Base-by-base conservation (phyloP, 768 basidiomycete species). In the Mycena latifolia region DNA sequence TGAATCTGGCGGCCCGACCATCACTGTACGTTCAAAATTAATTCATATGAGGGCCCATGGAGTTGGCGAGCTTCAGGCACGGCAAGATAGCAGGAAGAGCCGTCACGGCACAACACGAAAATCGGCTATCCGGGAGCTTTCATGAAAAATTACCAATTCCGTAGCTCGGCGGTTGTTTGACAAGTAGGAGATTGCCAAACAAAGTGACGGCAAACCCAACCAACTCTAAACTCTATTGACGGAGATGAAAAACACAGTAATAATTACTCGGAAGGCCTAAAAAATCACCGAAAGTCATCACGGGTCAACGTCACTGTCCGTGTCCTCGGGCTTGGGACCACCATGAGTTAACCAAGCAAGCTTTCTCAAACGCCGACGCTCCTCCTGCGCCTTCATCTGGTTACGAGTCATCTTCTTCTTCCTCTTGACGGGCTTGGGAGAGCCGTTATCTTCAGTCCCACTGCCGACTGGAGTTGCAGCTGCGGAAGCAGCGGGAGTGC, bases 321-420 rank as follows among this genome's bases (percentile, higher is more conserved):
- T 94, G 69, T 94, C 92, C 75, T 94, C 92, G 63, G 92, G 92
- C 72, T 89, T 91, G 48, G 88, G 85, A 5, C 95, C 95, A 57
- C 95, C 95, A 73, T 86, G 86, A 29, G 84, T 89, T 65, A 97
- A 81, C 95, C 95, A 97, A 61, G 86, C 81, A 64, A 96, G 75
- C 81, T 95, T 94, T 73, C 94, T 85, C 73, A 89, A 74, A 73
- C 90, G 84, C 75, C 93, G 85, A 65, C 96, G 85, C 77, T 96
- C 96, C 77, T 96, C 95, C 77, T 88, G 90, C 7, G 87, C 94
- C 79, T 98, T 98, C 68, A 91, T 27, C 77, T 97, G 93, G 78
- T 95, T 95, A 52, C 93, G 86, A n/a, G 93, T 94, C 76, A 84
- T 41, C 82, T 95, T 97, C 85, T 97, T 97, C 84, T 96, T 96